These are phyloP conservation scores for Dioszegia crocea DNA, from an alignment of 768 basidiomycete genomes.

Conservation along the genomic window DNA sequence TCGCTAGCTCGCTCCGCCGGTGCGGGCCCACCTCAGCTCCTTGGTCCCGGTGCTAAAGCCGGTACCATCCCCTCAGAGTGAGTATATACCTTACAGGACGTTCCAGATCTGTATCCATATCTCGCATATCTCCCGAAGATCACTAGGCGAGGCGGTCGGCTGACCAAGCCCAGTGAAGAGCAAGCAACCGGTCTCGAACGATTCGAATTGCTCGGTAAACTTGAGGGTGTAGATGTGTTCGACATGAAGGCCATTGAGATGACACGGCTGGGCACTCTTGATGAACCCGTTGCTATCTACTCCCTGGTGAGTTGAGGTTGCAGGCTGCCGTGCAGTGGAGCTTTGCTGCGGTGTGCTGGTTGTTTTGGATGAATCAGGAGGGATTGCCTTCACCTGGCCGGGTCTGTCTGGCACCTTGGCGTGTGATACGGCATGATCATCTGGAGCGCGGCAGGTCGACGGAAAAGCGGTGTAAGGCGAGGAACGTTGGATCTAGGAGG, in stretches of 20 bases:
- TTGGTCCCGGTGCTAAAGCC: conserved; percentile 45
- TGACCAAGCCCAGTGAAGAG: conserved; percentile 53
- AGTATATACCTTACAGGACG: conserved; percentile 16
- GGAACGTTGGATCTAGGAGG: too few species aligned
- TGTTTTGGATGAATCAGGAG: too few species aligned
- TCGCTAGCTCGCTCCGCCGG: conserved; percentile 30
- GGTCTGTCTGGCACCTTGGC: too few species aligned
- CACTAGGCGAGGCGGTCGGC: neutral
- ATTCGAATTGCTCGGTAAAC: conserved; percentile 81
- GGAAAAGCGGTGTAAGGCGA: too few species aligned
- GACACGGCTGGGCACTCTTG: conserved; percentile 78
- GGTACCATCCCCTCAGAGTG: conserved; percentile 48
- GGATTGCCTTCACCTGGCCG: too few species aligned
- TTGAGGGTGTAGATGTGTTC: conserved; percentile 85
- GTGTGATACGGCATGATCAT: too few species aligned
- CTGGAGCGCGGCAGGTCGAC: too few species aligned
- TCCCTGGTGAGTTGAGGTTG: conserved; percentile 66
- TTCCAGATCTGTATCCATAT: too few species aligned
- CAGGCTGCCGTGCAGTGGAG: neutral
- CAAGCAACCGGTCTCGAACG: conserved; percentile 97
- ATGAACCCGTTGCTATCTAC: conserved; percentile 79
- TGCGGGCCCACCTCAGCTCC: conserved; percentile 40
- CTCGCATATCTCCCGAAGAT: too few species aligned
- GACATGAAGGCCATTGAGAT: conserved; percentile 79
- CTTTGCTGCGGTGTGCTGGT: too few species aligned